Percentiles rank a stretch among this genome's conserved stretches.
phyloP scores from a whole-genome alignment of 352 stramenopile species.

The Phytopythium litorale region DNA sequence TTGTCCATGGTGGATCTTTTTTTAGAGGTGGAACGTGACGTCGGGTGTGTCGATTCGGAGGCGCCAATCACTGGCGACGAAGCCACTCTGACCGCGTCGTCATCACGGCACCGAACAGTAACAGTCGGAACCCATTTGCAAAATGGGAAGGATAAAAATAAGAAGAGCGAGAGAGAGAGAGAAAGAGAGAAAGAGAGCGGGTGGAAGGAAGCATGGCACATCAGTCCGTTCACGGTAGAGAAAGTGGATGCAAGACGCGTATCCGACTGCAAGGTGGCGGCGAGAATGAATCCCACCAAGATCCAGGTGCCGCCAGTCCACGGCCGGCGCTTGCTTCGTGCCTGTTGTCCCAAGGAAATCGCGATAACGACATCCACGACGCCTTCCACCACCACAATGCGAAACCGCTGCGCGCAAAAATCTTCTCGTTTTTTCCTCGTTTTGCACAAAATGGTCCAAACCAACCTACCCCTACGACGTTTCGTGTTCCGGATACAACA shows the following conservation, averaged over 20 bases:
- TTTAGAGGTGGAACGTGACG: conserved; percentile 4
- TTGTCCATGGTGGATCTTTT: background rate
- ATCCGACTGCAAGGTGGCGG: no score
- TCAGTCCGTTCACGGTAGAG: no score
- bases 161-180: no score
- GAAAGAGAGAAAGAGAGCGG: no score
- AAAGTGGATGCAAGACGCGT: no score
- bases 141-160: background rate
- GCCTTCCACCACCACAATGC: no score
- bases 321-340: background rate
- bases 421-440: background rate
- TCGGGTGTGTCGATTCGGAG: background rate
- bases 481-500: background rate
- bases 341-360: background rate
- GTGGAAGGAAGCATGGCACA: no score
- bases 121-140: background rate
- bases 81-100: background rate
- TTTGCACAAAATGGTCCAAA: background rate
- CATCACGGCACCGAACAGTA: background rate
- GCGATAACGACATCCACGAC: background rate
- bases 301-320: no score
- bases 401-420: no score
- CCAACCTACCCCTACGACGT: background rate
- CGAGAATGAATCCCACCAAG: background rate
- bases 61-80: background rate